These are phyloP conservation scores for Plenodomus lindquistii DNA, from an alignment of 2,329 filamentous ascomycete genomes.

Conservation along the genomic window DNA sequence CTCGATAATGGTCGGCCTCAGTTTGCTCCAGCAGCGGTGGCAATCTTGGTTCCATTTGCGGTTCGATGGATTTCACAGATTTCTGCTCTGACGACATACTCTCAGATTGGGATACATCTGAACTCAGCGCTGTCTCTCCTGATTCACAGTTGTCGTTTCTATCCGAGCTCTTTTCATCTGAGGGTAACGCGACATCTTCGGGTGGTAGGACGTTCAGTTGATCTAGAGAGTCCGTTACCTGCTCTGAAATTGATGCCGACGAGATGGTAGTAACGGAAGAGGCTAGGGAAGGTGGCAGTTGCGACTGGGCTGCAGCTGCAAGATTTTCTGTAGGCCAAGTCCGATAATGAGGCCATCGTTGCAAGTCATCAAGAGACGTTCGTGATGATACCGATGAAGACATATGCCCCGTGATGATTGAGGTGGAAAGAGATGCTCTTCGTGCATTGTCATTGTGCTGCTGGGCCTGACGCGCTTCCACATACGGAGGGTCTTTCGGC, in stretches of 20 bases:
- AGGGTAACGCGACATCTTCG: not conserved
- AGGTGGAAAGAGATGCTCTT: not conserved
- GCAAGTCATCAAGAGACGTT: not conserved
- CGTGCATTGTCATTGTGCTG: not conserved
- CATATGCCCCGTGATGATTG: not conserved
- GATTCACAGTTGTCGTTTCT: no score
- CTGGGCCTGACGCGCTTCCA: not conserved
- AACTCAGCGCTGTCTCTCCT: not conserved
- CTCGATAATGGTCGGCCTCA: conserved; percentile 5
- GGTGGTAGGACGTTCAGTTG: not conserved
- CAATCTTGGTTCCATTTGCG: not conserved
- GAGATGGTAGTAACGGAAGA: not conserved
- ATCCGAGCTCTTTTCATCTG: not conserved
- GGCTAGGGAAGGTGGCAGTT: not conserved
- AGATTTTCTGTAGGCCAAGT: not conserved
- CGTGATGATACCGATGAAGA: not conserved
- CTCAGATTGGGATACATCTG: not conserved
- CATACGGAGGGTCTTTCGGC: not conserved
- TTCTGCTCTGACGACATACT: not conserved
- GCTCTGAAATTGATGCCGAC: not conserved
- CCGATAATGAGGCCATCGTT: not conserved
- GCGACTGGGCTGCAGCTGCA: not conserved
- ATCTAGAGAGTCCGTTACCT: not conserved
- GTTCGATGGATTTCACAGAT: not conserved
- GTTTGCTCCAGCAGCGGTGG: not conserved